phyloP scores from a whole-genome alignment of 805 yeast genomes.

The Candida piceae region DNA sequence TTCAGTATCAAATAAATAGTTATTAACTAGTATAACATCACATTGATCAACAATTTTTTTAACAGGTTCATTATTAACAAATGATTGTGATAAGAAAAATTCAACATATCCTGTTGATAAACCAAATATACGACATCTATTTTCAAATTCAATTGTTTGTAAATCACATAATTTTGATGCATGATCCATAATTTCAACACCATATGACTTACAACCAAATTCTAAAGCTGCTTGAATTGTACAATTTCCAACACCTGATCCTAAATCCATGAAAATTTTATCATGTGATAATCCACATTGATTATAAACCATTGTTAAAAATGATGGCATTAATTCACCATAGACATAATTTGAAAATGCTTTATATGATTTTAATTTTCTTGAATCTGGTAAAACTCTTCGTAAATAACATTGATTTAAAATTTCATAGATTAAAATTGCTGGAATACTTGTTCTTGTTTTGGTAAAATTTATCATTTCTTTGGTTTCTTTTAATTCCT shows the following conservation, averaged over 20 bases:
- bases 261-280: slow-evolving; percentile 76
- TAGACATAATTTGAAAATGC: slow-evolving; percentile 89
- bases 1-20: slow-evolving; percentile 75
- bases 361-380: slow-evolving; percentile 60
- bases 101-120: slow-evolving; percentile 50
- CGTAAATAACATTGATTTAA: slow-evolving; percentile 70
- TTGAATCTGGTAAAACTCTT: slow-evolving; percentile 69
- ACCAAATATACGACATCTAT: slow-evolving; percentile 61
- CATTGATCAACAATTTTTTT: slow-evolving; percentile 49
- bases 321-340: slow-evolving; percentile 82
- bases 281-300: slow-evolving; percentile 50
- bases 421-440: slow-evolving; percentile 56
- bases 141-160: slow-evolving; percentile 55
- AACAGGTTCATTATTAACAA: slow-evolving; percentile 61
- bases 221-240: slow-evolving; percentile 85
- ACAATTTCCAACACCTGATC: slow-evolving; percentile 94
- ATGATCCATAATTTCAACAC: slow-evolving; percentile 84
- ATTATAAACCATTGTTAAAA: slow-evolving; percentile 60
- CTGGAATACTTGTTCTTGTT: slow-evolving; percentile 28
- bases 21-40: slow-evolving; percentile 74
- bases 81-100: slow-evolving; percentile 64
- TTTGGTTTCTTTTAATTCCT: slow-evolving; percentile 30
- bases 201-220: slow-evolving; percentile 78
- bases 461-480: slow-evolving; percentile 16
- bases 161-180: slow-evolving; percentile 64